These are phyloP conservation scores for Soucietia sequanensis DNA, from an alignment of 805 yeast genomes.

Conservation along the genomic window DNA sequence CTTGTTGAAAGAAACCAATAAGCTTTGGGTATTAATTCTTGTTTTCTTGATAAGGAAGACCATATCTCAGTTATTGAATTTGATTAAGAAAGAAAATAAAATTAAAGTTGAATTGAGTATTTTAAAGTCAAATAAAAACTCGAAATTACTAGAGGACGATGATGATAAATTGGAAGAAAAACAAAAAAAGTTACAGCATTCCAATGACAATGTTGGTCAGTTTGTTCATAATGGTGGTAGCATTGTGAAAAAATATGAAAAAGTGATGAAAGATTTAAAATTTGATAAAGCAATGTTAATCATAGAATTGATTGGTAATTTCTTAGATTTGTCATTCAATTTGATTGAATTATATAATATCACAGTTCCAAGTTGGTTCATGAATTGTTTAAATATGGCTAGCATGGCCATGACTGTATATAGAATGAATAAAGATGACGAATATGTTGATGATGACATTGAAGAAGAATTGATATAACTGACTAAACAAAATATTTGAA, in stretches of 20 bases:
- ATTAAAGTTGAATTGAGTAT: slow-evolving; percentile 36
- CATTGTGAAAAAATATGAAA: slow-evolving; percentile 35
- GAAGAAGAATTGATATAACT: slow-evolving; percentile 38
- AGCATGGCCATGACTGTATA: slow-evolving; percentile 48
- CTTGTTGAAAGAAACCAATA: slow-evolving; percentile 41
- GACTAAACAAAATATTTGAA: no score
- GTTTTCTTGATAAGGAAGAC: slow-evolving; percentile 42
- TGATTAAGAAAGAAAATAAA: slow-evolving; percentile 36
- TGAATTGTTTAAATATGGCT: slow-evolving; percentile 38
- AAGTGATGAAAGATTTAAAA: slow-evolving; percentile 39
- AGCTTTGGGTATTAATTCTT: slow-evolving; percentile 41
- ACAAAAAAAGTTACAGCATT: neutral
- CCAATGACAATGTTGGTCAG: neutral
- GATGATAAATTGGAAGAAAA: slow-evolving; percentile 15
- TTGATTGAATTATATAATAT: slow-evolving; percentile 36
- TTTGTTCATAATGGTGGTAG: slow-evolving; percentile 1
- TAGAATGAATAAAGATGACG: slow-evolving; percentile 50
- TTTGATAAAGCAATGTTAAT: slow-evolving; percentile 43
- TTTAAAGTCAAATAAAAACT: slow-evolving; percentile 19
- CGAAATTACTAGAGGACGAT: slow-evolving; percentile 18
- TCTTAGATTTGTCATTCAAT: slow-evolving; percentile 39
- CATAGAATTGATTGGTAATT: slow-evolving; percentile 41
- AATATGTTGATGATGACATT: slow-evolving; percentile 43
- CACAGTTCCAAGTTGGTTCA: slow-evolving; percentile 41
- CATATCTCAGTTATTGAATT: slow-evolving; percentile 39